Evolutionary conservation across 1,284 basidiomycete species (phyloP).

Genomic region (Cystobasidium sp.): DNA sequence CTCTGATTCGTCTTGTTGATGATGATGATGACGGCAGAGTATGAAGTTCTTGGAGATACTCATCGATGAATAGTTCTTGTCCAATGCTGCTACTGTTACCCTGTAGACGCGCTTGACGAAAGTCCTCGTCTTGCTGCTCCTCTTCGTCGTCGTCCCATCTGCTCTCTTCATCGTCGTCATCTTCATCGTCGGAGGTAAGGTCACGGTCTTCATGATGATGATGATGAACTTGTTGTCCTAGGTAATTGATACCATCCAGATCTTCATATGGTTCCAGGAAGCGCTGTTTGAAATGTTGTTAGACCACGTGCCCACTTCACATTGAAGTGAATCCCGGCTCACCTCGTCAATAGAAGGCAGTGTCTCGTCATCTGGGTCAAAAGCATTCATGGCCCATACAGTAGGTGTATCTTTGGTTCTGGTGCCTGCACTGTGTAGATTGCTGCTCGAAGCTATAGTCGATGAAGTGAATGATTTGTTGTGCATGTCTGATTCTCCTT

Average conservation of each 20-base stretch:
- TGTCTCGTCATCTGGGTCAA: slow-evolving; percentile 42
- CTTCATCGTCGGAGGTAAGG: slow-evolving; percentile 9
- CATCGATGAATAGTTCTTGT: too few relatives aligned
- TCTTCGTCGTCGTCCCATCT: slow-evolving; percentile 5
- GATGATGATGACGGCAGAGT: too few relatives aligned
- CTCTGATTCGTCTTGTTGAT: too few relatives aligned
- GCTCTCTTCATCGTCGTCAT: slow-evolving; percentile 25
- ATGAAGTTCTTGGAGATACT: too few relatives aligned
- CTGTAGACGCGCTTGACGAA: neutral
- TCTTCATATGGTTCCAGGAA: slow-evolving; percentile 26
- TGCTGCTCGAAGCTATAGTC: slow-evolving; percentile 2
- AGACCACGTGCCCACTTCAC: slow-evolving; percentile 1
- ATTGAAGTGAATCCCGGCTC: neutral
- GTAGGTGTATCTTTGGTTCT: slow-evolving; percentile 30
- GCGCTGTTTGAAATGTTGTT: neutral
- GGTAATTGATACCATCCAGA: neutral
- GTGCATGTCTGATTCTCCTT: slow-evolving; percentile 11
- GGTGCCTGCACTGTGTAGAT: too few relatives aligned
- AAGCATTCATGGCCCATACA: slow-evolving; percentile 18
- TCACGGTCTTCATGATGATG: slow-evolving; percentile 1
- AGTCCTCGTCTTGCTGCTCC: neutral
- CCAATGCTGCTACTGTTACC: too few relatives aligned
- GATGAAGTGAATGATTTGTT: slow-evolving; percentile 13
- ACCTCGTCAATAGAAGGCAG: slow-evolving; percentile 37
- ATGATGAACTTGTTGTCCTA: neutral